Base-by-base conservation (phyloP, 345 rosid genomes). In the Arabis alpina region DNA sequence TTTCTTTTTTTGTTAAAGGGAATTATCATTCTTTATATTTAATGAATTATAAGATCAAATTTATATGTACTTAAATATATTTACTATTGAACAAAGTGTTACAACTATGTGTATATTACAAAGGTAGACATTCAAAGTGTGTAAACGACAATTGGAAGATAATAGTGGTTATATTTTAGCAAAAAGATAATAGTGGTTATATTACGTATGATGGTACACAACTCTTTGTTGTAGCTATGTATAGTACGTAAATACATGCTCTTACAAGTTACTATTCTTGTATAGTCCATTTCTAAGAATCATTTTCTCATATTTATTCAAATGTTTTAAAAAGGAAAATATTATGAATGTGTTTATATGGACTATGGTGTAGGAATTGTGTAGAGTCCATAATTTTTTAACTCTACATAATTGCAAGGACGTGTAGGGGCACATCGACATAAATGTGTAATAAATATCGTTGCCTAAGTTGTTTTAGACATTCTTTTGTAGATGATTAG, bases 361-460 rank as follows among this genome's bases (percentile, higher is more conserved):
- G n/a, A n/a, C n/a, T n/a, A n/a, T 14, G 39, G 3, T n/a, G 42
- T 16, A 47, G 32, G 15, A 62, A 62, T 16, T 32, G 8, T 71
- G n/a, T 44, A 40, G 62, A 54, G 50, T 63, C 42, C 42, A 47
- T 19, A 6, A 36, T 48, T 37, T 73, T 47, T 13, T 63, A 37
- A 45, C 16, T 12, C 61, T 54, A 54, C 27, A 44, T 39, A 23
- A 34, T 53, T 61, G 45, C 54, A 52, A 71, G 68, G 67, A 70
- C 53, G 54, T 61, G 61, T 19, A 15, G 61, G 11, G 34, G 25
- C 41, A 61, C 37, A 58, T 73, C 40, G 32, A 65, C 54, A 73
- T 73, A 65, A 65, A 66, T 66, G 66, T 51, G 67, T 24, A 54
- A 65, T 41, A 65, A 49, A 66, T 65, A 57, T 50, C n/a, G 54